A percentile compares a stretch with the other conserved stretches of the same genome.
Evolutionary conservation across 306 rosid genomes (phyloP).

Genomic region (Vigna unguiculata): DNA sequence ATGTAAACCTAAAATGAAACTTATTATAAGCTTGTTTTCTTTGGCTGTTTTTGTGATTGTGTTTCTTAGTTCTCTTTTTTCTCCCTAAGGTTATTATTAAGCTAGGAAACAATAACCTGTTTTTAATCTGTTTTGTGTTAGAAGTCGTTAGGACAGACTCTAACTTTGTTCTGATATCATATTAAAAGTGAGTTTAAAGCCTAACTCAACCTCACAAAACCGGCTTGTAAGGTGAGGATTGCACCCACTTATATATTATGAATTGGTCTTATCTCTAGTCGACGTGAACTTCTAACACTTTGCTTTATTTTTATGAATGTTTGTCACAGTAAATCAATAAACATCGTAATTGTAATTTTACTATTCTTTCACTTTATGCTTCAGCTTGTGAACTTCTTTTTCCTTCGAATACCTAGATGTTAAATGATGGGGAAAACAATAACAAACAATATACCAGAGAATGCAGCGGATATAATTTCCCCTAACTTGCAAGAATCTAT

Average conservation of each 20-base stretch:
- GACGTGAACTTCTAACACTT: no score
- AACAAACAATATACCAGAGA: no score
- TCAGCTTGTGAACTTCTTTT: not conserved
- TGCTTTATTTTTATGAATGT: not conserved
- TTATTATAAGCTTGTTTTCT: not conserved
- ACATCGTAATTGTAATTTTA: not conserved
- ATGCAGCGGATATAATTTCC: no score
- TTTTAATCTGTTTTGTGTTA: not conserved
- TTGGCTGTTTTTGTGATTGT: not conserved
- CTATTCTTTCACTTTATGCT: constrained; percentile 21
- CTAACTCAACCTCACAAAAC: no score
- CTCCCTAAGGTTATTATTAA: not conserved
- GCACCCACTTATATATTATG: no score
- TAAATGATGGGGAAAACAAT: no score
- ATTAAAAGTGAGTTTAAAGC: no score
- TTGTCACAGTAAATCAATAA: not conserved
- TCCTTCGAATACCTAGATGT: constrained; percentile 15
- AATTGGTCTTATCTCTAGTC: no score
- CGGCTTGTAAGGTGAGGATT: no score
- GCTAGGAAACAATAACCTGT: not conserved
- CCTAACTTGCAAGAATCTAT: no score
- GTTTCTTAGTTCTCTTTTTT: not conserved
- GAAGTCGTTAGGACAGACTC: no score
- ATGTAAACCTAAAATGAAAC: not conserved
- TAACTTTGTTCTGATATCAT: no score